Percentiles rank a stretch among this genome's conserved stretches.
Conservation (phyloP, 176 grass and related monocot species). For the Cenchrus fungigraminus region DNA sequence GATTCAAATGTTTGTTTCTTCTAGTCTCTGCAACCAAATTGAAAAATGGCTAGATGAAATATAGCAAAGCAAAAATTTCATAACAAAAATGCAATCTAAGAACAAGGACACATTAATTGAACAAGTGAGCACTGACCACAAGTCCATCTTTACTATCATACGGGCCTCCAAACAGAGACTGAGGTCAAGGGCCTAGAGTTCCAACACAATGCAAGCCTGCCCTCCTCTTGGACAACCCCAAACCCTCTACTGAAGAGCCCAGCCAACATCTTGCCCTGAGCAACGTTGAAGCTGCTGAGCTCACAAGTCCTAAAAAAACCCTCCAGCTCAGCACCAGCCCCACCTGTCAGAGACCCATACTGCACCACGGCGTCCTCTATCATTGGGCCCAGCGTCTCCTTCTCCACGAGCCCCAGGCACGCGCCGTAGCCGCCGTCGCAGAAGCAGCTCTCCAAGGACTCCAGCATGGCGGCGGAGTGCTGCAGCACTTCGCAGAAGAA, state of each 20-base stretch:
- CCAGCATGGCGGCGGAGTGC: conserved; percentile 37
- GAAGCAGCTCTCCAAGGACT: conserved; percentile 40
- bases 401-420: conserved; percentile 36
- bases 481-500: conserved; percentile 42
- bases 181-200: conserved; percentile 49
- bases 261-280: conserved; percentile 49
- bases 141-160: neutral
- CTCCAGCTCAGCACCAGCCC: neutral
- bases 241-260: conserved; percentile 50
- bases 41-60: too few species aligned
- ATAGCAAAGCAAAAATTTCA: neutral
- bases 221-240: conserved; percentile 39
- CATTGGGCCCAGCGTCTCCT: conserved; percentile 45
- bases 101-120: neutral
- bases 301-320: conserved; percentile 34
- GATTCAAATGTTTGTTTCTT: neutral
- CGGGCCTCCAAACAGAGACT: conserved; percentile 40
- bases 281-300: conserved; percentile 39
- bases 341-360: conserved; percentile 17
- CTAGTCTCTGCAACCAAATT: neutral
- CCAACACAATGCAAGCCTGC: conserved; percentile 49
- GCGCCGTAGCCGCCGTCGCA: neutral
- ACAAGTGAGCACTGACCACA: neutral
- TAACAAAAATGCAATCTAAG: neutral
- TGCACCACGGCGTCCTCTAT: conserved; percentile 37